A percentile compares a stretch with the other conserved stretches of the same genome.
These are phyloP conservation scores for Yamadazyma dendronema DNA, from an alignment of 1,139 yeast genomes.

Conservation along the genomic window DNA sequence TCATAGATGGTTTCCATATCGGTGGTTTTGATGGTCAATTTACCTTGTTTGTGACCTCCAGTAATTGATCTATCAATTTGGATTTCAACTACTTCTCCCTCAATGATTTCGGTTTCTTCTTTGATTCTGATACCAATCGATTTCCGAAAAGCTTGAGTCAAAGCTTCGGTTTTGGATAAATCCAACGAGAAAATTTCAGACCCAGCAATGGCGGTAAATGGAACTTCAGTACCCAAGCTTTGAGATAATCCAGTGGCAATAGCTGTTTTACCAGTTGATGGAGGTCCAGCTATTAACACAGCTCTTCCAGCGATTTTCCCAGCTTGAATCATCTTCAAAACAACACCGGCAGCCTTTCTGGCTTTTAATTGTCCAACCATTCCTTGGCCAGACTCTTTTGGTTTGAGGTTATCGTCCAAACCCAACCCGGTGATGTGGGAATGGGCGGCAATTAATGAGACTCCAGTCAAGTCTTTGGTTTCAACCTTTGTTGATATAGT, in stretches of 20 bases:
- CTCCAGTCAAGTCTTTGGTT: slow-evolving; percentile 49
- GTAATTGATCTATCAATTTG: slow-evolving; percentile 95
- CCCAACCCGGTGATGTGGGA: slow-evolving; percentile 96
- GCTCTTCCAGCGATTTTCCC: slow-evolving; percentile 98
- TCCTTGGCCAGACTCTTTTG: slow-evolving; percentile 79
- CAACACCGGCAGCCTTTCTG: slow-evolving; percentile 93
- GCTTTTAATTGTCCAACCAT: slow-evolving; percentile 98
- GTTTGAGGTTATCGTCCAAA: slow-evolving; percentile 83
- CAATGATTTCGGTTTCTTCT: slow-evolving; percentile 95
- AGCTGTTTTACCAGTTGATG: slow-evolving; percentile 98
- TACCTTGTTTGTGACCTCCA: slow-evolving; percentile 98
- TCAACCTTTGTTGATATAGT: slow-evolving; percentile 37
- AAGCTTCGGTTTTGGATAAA: slow-evolving; percentile 89
- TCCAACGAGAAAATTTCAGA: slow-evolving; percentile 91
- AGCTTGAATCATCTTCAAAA: slow-evolving; percentile 87
- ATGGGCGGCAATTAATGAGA: slow-evolving; percentile 89
- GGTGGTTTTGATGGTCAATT: slow-evolving; percentile 93
- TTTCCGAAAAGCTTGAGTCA: slow-evolving; percentile 93
- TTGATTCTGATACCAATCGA: slow-evolving; percentile 93
- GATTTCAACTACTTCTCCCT: slow-evolving; percentile 98
- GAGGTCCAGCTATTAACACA: slow-evolving; percentile 94
- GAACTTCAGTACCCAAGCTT: slow-evolving; percentile 85
- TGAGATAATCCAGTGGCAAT: slow-evolving; percentile 97
- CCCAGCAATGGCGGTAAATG: slow-evolving; percentile 93
- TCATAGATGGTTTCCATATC: slow-evolving; percentile 99